Evolutionary conservation across 1,284 basidiomycete genomes (phyloP), one percentile per base, ranked within the genome.

Genomic region (Moesziomyces globuligerus): DNA sequence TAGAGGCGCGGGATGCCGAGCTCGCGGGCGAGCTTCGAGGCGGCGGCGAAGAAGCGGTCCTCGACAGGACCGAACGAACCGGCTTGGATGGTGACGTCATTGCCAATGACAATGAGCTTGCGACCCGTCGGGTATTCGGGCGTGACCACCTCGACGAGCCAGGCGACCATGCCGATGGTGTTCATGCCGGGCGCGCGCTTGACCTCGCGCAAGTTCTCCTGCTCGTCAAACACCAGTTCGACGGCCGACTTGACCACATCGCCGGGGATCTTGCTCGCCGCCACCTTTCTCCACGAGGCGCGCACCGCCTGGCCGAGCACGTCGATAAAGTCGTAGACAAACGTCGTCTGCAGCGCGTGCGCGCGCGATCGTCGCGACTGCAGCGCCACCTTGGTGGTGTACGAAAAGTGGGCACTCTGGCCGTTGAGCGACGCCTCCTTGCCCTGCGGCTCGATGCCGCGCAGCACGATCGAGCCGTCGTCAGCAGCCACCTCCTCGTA

Each of bases 331-430:
- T 98, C 96, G 85, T 98, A 85, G 39, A 91, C 94, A 82, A 98
- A 99, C 46, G 95, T 98, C 28, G 96, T 99, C 62, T 96, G 95
- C 71, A 97, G 90, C 56, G 96, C 89, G 84, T 98, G 96, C n/a
- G 96, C 96, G 81, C 98, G 94, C 86, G 97, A 98, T 76, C 96
- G 93, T 83, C 96, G 94, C 55, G 95, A 94, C 84, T 99, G 96
- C 50, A 98, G 86, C n/a, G 94, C 97, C 83, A 97, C 94, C 85
- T 97, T 98, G 61, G 95, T 98, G 17, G 94, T 89, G 85, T 98
- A 98, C 0, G 93, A 87, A 48, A 66, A 69, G 48, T 73, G 68
- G 24, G 76, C 69, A 43, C 74, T 75, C 55, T 71, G 71, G 26
- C 50, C 62, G 57, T 78, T 75, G 68, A 76, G 71, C 23, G 68